Evolutionary conservation across 2,329 filamentous ascomycete species (phyloP), one percentile per base, ranked within the genome.

Genomic region (Thelonectria olida): DNA sequence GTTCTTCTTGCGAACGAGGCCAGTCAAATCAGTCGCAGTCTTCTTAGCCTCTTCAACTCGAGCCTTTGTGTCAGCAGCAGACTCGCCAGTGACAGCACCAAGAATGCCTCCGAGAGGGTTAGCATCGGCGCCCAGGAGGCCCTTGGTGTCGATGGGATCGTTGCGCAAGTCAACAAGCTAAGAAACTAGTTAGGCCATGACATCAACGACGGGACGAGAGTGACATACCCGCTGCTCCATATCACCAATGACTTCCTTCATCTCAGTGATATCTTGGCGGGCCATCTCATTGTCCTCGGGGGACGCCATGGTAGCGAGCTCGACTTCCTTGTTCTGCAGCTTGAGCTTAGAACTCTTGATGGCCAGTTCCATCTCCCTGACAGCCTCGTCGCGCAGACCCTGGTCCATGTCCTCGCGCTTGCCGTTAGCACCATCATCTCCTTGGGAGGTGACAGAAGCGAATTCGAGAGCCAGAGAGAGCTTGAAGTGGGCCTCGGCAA

Each of bases 401-500:
- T 92, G 89, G 73, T 93, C 90, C 56, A 93, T 82, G 44, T 78
- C 76, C 66, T 79, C 75, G 62, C 79, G 82, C 79, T 79, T 86
- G 47, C 74, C 73, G 27, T 78, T 77, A 12, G 76, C 76, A n/a
- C 79, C 78, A 19, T 80, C 78, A 4, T 82, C 80, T 15, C 85
- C 85, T 12, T 82, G 78, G 1, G 86, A 83, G 6, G 89, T 92
- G 45, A 96, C 88, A 0, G 93, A 96, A 4, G 92, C 92, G 70
- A 98, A 98, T 74, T 99, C 96, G 25, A 99, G 85, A 0, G 96
- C 96, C 15, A 99, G 86, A 0, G 95, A 97, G 23, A 99, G 89
- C 79, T 97, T 98, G 82, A 92, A 99, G 80, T 99, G 93, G 15
- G 92, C 95, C 81, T 99, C 96, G 41, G 96, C 95, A 58, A 98